Percentiles rank a stretch among this genome's conserved stretches.
These are phyloP conservation scores for Diaporthe sp. DNA, from an alignment of 2,329 filamentous ascomycete genomes.

Conservation along the genomic window DNA sequence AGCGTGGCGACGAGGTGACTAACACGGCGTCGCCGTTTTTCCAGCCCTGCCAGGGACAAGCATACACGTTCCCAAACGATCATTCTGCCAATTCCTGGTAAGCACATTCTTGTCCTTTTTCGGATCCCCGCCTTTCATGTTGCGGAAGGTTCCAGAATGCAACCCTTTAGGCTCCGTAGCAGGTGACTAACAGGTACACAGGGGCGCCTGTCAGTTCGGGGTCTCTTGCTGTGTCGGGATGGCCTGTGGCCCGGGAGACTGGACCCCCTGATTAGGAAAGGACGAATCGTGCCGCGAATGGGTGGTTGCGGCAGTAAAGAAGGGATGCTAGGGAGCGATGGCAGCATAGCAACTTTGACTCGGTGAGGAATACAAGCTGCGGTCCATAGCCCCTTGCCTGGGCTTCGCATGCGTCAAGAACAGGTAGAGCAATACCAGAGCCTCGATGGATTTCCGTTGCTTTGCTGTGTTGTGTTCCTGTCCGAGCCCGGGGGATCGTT, in stretches of 20 bases:
- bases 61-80: conserved; percentile 39
- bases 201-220: not conserved
- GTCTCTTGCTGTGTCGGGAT: conserved; percentile 22
- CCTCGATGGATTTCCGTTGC: not conserved
- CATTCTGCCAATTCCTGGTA: conserved; percentile 25
- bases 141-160: not conserved
- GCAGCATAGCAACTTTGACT: not conserved
- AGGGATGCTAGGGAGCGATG: not conserved
- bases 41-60: conserved; percentile 31
- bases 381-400: not conserved
- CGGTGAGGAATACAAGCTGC: not conserved
- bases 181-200: not conserved
- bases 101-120: not conserved
- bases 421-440: not conserved
- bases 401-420: not conserved
- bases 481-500: not conserved
- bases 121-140: not conserved
- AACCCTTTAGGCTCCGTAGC: not conserved
- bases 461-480: not conserved
- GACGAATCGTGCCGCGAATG: not conserved
- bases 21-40: conserved; percentile 37
- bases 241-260: conserved; percentile 1
- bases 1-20: conserved; percentile 29
- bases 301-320: not conserved
- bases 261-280: not conserved